A percentile compares a stretch with the other conserved stretches of the same genome.
phyloP scores from a whole-genome alignment of 805 yeast genomes.

The Sporopachydermia quercuum region DNA sequence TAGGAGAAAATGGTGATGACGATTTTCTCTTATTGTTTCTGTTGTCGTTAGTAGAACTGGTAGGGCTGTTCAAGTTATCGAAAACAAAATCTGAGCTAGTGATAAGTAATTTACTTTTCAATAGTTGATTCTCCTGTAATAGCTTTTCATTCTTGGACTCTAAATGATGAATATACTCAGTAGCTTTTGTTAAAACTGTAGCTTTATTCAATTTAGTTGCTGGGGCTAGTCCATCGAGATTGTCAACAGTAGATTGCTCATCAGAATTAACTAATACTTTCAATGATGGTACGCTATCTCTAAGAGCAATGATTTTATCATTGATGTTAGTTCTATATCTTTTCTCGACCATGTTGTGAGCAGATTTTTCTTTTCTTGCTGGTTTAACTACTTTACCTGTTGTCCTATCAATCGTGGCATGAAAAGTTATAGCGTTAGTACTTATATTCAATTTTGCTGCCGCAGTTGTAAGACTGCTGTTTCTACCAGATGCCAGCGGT shows the following conservation, averaged over 20 bases:
- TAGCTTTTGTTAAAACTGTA: conserved; percentile 59
- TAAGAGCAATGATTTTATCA: conserved; percentile 44
- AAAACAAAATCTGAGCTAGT: too few species aligned
- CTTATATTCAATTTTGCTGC: too few species aligned
- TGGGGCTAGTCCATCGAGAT: conserved; percentile 62
- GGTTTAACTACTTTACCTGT: conserved; percentile 19
- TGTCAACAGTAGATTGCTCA: conserved; percentile 19
- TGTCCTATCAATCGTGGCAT: background rate
- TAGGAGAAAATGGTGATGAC: too few species aligned
- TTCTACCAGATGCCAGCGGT: too few species aligned
- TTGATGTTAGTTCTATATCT: conserved; percentile 60
- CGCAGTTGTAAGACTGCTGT: too few species aligned
- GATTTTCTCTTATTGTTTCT: too few species aligned
- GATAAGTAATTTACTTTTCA: too few species aligned
- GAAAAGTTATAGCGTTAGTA: background rate
- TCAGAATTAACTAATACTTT: conserved; percentile 7
- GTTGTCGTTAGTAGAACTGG: too few species aligned
- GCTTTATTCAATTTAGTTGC: conserved; percentile 69
- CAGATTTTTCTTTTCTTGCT: conserved; percentile 35
- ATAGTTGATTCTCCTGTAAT: conserved; percentile 36
- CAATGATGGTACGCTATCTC: conserved; percentile 35
- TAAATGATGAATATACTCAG: conserved; percentile 64
- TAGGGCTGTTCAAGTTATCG: too few species aligned
- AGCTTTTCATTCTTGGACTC: conserved; percentile 43
- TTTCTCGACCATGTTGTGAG: conserved; percentile 61